A percentile compares a stretch with the other conserved stretches of the same genome.
Evolutionary conservation across 2,329 filamentous ascomycete genomes (phyloP).

Genomic region (Didymella glomerata): DNA sequence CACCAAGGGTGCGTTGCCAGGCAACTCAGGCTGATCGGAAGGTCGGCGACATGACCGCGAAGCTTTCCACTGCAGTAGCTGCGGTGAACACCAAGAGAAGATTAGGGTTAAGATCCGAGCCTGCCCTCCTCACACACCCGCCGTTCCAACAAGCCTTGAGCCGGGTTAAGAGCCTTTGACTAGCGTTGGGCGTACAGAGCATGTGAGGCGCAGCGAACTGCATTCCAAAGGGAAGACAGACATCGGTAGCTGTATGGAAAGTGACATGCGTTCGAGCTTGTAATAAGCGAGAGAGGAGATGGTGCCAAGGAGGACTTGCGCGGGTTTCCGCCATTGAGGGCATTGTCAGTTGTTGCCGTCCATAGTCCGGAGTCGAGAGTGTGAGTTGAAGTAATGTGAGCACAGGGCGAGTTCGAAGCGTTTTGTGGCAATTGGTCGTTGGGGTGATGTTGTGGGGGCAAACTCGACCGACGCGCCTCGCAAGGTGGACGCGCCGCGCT

Average conservation of each 20-base stretch:
- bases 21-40: slow-evolving; percentile 65
- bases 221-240: slow-evolving; percentile 70
- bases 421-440: slow-evolving; percentile 26
- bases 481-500: slow-evolving; percentile 14
- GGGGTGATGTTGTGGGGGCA: slow-evolving; percentile 27
- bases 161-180: slow-evolving; percentile 68
- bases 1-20: slow-evolving; percentile 32
- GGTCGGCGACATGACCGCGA: slow-evolving; percentile 69
- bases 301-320: slow-evolving; percentile 33
- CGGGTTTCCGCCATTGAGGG: slow-evolving; percentile 36
- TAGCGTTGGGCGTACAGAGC: slow-evolving; percentile 56
- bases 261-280: slow-evolving; percentile 67
- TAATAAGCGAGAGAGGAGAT: slow-evolving; percentile 47
- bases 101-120: slow-evolving; percentile 98
- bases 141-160: slow-evolving; percentile 57
- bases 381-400: slow-evolving; percentile 11
- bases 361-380: slow-evolving; percentile 7
- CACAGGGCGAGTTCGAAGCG: slow-evolving; percentile 8
- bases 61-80: slow-evolving; percentile 55
- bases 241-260: slow-evolving; percentile 81
- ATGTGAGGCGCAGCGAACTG: slow-evolving; percentile 57
- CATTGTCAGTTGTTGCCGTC: slow-evolving; percentile 40
- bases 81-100: slow-evolving; percentile 69
- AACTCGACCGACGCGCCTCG: slow-evolving; percentile 25
- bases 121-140: slow-evolving; percentile 64